Evolutionary conservation across 768 basidiomycete species (phyloP).

Genomic region (Leccinellum luteum): DNA sequence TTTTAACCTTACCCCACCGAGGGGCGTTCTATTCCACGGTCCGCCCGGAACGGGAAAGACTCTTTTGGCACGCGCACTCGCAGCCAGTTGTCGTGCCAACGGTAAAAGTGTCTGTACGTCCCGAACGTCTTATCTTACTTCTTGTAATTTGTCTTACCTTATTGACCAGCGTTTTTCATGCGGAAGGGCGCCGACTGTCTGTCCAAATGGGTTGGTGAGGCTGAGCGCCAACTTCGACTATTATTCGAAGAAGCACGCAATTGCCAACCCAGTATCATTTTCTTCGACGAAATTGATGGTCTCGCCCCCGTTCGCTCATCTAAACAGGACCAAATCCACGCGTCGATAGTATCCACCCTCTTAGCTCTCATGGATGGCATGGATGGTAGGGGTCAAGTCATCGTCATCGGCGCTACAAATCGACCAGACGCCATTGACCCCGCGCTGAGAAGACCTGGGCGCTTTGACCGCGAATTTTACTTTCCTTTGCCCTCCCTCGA

Average conservation of each 20-base stretch:
- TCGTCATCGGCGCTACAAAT: conserved; percentile 98
- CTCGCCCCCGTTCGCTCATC: conserved; percentile 97
- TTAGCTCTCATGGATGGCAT: conserved; percentile 99
- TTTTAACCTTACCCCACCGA: conserved; percentile 91
- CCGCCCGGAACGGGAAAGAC: conserved; percentile 99
- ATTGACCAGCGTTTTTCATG: conserved; percentile 92
- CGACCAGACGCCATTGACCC: conserved; percentile 98
- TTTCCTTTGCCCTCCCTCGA: conserved; percentile 85
- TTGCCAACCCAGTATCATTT: conserved; percentile 95
- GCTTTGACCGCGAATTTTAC: conserved; percentile 98
- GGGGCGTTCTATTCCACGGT: conserved; percentile 96
- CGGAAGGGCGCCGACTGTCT: conserved; percentile 97
- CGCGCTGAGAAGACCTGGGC: conserved; percentile 86
- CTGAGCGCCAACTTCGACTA: conserved; percentile 90
- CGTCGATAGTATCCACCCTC: conserved; percentile 93
- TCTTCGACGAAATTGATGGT: conserved; percentile 99
- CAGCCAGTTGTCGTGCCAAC: conserved; percentile 84
- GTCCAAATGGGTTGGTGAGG: conserved; percentile 99
- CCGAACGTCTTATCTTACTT: not conserved
- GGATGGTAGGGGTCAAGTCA: conserved; percentile 96
- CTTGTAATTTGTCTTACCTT: not conserved
- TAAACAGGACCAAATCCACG: conserved; percentile 98
- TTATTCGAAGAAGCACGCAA: conserved; percentile 94
- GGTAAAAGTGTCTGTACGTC: conserved; percentile 86
- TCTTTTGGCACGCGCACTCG: conserved; percentile 87